phyloP scores from a whole-genome alignment of 1,284 basidiomycete genomes.

The Inonotus hispidus region DNA sequence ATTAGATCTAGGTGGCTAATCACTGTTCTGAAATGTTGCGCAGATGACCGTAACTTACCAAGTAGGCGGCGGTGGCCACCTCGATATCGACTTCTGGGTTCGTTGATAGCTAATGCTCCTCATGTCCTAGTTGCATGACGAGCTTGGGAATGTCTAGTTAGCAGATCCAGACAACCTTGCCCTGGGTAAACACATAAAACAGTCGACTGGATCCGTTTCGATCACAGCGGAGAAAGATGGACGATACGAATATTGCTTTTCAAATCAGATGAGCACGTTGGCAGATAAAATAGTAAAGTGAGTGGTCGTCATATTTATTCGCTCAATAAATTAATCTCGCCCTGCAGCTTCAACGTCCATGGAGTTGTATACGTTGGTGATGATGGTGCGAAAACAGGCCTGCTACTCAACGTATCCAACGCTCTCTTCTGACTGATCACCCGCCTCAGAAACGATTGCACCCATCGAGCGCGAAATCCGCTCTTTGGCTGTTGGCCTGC shows the following conservation, averaged over 20 bases:
- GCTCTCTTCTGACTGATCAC: background rate
- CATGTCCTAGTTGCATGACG: background rate
- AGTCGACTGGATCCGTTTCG: slow-evolving; percentile 86
- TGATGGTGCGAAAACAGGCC: slow-evolving; percentile 50
- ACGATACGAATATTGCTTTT: slow-evolving; percentile 94
- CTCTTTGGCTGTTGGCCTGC: slow-evolving; percentile 76
- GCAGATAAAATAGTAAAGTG: slow-evolving; percentile 93
- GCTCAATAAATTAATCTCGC: background rate
- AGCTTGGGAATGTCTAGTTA: slow-evolving; percentile 43
- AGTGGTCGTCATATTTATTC: slow-evolving; percentile 25
- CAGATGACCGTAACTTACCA: slow-evolving; percentile 99
- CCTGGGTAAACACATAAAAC: slow-evolving; percentile 76
- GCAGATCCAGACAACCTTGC: slow-evolving; percentile 66
- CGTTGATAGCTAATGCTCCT: slow-evolving; percentile 24
- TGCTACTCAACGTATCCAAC: background rate
- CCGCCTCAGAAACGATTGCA: slow-evolving; percentile 65
- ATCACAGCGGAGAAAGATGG: slow-evolving; percentile 87
- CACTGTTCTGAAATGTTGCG: slow-evolving; percentile 1
- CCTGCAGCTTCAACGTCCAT: slow-evolving; percentile 91
- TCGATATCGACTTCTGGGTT: slow-evolving; percentile 97
- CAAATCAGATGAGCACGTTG: slow-evolving; percentile 94
- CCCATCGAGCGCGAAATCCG: slow-evolving; percentile 97
- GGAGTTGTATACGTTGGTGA: slow-evolving; percentile 91
- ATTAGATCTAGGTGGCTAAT: background rate
- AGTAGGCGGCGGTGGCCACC: slow-evolving; percentile 92